Base-by-base conservation (phyloP, 345 rosid genomes). In the Orychophragmus violaceus region DNA sequence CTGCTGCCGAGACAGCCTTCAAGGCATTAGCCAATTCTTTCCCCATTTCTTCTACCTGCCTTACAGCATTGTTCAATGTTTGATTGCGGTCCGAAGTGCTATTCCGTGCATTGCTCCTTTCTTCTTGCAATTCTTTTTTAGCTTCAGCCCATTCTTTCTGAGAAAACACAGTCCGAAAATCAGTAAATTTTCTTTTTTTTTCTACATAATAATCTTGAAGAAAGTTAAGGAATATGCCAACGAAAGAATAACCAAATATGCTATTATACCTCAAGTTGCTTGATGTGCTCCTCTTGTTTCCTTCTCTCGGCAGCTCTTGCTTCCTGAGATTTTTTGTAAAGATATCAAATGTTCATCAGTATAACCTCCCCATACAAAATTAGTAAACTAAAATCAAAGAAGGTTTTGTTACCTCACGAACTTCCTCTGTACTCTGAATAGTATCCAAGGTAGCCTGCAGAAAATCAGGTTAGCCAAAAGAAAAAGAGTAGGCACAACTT, bases 131-230 rank as follows among this genome's bases (percentile, higher is more conserved):
- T 68, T 93, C 95, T 49, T 77, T 84, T 82, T 86, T 93, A 28
- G 93, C 97, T 74, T 88, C 91, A 61, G 90, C 95, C 98, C 97
- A 90, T 80, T 93, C 98, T 76, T 83, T 85, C 98, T 93, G 75
- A 50, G 50, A 66, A 55, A 71, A 65, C 41, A 36, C 18, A 64
- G 12, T 58, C 36, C 25, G 29, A 29, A 63, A 24, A 54, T 49
- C 35, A 65, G 36, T 54, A 18, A 56, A 54, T 23, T 5, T 55
- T 70, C 21, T 61, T 54, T 27, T 21, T 22, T 65, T 17, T n/a
- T n/a, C n/a, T n/a, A 21, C 30, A 49, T 11, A 12, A 30, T n/a
- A n/a, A n/a, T n/a, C n/a, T n/a, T n/a, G n/a, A n/a, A n/a, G 49
- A 29, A 42, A 39, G 4, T 39, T 41, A 16, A 37, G 3, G 23